phyloP scores from a whole-genome alignment of 495 filamentous ascomycete species.

The Zalerion maritima region DNA sequence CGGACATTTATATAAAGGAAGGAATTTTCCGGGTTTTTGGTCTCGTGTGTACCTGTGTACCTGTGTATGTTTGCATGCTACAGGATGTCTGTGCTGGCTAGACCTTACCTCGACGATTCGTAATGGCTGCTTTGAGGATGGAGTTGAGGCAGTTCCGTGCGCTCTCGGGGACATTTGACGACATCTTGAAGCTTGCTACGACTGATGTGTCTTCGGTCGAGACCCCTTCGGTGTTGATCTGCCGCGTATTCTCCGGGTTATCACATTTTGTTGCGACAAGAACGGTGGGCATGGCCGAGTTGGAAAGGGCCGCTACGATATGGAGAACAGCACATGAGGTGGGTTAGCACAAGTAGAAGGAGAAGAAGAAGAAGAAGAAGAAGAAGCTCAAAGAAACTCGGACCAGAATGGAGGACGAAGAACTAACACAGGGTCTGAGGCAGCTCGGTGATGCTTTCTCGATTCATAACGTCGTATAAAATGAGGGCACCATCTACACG shows the following conservation, averaged over 20 bases:
- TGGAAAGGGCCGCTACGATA: slow-evolving; percentile 49
- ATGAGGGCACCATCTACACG: slow-evolving; percentile 70
- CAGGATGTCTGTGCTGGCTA: no score
- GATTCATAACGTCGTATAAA: slow-evolving; percentile 72
- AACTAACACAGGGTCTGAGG: slow-evolving; percentile 59
- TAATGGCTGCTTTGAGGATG: slow-evolving; percentile 56
- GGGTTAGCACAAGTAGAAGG: slow-evolving; percentile 2
- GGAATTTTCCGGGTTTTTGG: no score
- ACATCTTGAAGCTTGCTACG: slow-evolving; percentile 59
- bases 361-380: slow-evolving; percentile 2
- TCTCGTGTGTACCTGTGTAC: no score
- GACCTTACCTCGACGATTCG: slow-evolving; percentile 51
- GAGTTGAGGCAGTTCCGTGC: slow-evolving; percentile 66
- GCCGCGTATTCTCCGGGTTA: slow-evolving; percentile 40
- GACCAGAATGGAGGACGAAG: slow-evolving; percentile 1
- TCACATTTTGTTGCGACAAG: slow-evolving; percentile 82
- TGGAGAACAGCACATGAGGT: slow-evolving; percentile 1
- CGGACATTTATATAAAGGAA: no score
- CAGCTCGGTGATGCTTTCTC: slow-evolving; percentile 50
- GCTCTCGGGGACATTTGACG: slow-evolving; percentile 51
- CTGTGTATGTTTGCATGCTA: no score
- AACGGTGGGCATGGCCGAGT: slow-evolving; percentile 52
- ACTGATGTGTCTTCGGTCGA: slow-evolving; percentile 43
- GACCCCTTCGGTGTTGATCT: slow-evolving; percentile 45
- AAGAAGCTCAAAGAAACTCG: neutral